Percentiles rank a stretch among this genome's conserved stretches.
Evolutionary conservation across 768 basidiomycete genomes (phyloP).

Genomic region (Naganishia antarctica): DNA sequence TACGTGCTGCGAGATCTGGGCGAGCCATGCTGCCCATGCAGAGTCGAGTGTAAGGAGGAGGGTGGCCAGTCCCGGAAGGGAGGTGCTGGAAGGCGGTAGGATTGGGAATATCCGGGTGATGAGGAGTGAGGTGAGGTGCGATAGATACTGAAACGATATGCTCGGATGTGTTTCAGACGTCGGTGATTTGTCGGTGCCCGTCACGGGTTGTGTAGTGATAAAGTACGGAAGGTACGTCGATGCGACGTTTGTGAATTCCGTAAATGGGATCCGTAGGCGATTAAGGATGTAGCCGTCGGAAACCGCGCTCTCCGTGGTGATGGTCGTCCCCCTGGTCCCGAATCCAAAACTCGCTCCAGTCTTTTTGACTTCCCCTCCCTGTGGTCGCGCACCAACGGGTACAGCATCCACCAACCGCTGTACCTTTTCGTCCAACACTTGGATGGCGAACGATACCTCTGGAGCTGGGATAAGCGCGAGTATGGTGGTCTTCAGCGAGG

Average conservation of each 20-base stretch:
- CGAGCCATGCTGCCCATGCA: conserved; percentile 2
- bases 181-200: background rate
- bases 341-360: background rate
- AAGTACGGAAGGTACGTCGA: conserved; percentile 14
- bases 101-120: background rate
- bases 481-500: background rate
- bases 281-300: conserved; percentile 12
- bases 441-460: background rate
- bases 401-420: background rate
- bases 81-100: background rate
- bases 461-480: conserved; percentile 8
- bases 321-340: background rate
- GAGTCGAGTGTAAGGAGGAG: background rate
- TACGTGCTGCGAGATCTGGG: background rate
- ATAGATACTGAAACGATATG: conserved; percentile 10
- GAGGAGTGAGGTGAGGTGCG: conserved; percentile 2
- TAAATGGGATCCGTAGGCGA: conserved; percentile 7
- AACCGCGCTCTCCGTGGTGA: background rate
- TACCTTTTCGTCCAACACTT: conserved; percentile 2
- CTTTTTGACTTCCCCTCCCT: background rate
- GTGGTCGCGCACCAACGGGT: background rate
- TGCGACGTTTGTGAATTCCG: background rate
- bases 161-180: conserved; percentile 3
- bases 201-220: background rate
- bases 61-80: background rate